Evolutionary conservation across 257 asterid genomes (phyloP).

Genomic region (Catharanthus roseus): DNA sequence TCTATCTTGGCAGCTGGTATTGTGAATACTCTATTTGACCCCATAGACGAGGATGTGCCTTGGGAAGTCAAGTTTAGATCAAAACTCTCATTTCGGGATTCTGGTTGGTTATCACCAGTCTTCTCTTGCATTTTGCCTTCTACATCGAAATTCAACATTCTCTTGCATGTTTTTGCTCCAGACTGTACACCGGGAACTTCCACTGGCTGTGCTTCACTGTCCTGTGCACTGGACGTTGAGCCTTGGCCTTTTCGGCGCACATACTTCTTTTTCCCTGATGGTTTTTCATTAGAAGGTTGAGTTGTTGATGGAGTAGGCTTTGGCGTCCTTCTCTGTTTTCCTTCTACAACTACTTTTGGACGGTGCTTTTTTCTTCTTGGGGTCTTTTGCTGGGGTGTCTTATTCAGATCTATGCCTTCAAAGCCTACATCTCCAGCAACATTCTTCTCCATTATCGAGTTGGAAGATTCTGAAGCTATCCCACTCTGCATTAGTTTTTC

Average conservation of each 20-base stretch:
- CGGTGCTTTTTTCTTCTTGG: conserved; percentile 79
- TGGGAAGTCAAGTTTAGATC: conserved; percentile 38
- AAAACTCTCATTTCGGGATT: conserved; percentile 22
- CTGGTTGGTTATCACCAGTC: conserved; percentile 25
- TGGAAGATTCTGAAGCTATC: conserved; percentile 24
- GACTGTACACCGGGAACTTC: conserved; percentile 28
- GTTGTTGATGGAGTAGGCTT: conserved; percentile 35
- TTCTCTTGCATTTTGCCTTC: conserved; percentile 32
- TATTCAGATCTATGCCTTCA: conserved; percentile 57
- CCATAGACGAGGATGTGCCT: conserved; percentile 27
- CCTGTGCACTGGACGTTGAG: conserved; percentile 30
- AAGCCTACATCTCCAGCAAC: conserved; percentile 22
- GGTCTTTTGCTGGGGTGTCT: conserved; percentile 59
- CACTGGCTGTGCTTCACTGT: conserved; percentile 26
- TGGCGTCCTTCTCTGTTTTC: conserved; percentile 56
- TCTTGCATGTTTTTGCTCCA: conserved; percentile 49
- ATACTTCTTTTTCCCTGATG: conserved; percentile 58
- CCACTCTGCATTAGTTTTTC: conserved; percentile 23
- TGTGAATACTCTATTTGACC: conserved; percentile 21
- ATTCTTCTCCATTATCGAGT: conserved; percentile 29
- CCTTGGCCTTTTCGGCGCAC: conserved; percentile 39
- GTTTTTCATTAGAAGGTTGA: conserved; percentile 29
- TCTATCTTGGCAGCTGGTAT: conserved; percentile 24
- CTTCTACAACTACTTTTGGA: conserved; percentile 82
- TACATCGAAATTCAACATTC: conserved; percentile 51